phyloP scores from a whole-genome alignment of 768 basidiomycete species.

The Guyanaporus albipodus region DNA sequence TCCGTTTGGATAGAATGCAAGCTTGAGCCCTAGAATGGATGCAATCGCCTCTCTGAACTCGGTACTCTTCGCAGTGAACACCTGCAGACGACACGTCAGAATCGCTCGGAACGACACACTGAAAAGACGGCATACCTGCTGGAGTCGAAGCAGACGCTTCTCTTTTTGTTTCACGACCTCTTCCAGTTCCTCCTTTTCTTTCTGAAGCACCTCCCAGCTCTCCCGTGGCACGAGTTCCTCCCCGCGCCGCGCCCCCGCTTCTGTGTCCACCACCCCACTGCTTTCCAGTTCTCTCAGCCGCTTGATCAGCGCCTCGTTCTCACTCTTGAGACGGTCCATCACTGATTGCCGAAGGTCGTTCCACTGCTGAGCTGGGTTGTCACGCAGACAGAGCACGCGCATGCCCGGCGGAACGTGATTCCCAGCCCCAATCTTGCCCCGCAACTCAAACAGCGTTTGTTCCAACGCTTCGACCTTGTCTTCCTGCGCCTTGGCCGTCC shows the following conservation, averaged over 20 bases:
- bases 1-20: conserved; percentile 89
- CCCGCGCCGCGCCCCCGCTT: conserved; percentile 14
- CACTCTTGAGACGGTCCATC: conserved; percentile 70
- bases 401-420: conserved; percentile 69
- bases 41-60: conserved; percentile 92
- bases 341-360: conserved; percentile 69
- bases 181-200: conserved; percentile 67
- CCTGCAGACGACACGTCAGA: conserved; percentile 38
- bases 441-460: conserved; percentile 73
- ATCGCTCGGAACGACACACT: neutral
- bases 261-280: conserved; percentile 25
- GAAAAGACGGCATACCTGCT: conserved; percentile 51
- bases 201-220: conserved; percentile 69
- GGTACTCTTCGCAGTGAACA: conserved; percentile 78
- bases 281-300: conserved; percentile 61
- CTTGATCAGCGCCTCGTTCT: conserved; percentile 80
- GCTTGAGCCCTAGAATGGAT: conserved; percentile 85
- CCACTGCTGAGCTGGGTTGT: conserved; percentile 85
- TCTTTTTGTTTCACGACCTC: conserved; percentile 70
- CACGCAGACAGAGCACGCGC: conserved; percentile 62
- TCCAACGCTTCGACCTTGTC: conserved; percentile 67
- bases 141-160: conserved; percentile 71
- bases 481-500: conserved; percentile 36
- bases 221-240: conserved; percentile 62
- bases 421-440: conserved; percentile 72